phyloP scores from a whole-genome alignment of 2,329 filamentous ascomycete species.

The Botrytis porri region DNA sequence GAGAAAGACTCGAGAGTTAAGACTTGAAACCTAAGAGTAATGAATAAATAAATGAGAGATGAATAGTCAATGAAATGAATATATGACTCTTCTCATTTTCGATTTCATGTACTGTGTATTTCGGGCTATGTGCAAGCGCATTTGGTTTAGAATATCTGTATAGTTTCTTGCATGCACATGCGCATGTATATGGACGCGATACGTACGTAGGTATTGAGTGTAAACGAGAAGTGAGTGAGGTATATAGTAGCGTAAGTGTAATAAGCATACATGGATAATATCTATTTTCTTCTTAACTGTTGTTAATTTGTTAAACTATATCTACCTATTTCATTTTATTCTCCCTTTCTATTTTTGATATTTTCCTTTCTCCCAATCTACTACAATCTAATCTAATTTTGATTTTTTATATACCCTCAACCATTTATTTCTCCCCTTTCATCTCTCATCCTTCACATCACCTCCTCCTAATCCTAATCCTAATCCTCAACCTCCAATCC shows the following conservation, averaged over 20 bases:
- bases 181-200: not conserved
- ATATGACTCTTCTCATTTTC: not conserved
- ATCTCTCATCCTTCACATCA: not conserved
- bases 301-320: not conserved
- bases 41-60: not conserved
- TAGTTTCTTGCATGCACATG: not conserved
- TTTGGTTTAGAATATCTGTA: not conserved
- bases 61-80: not conserved
- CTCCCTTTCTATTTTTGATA: not conserved
- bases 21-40: too few species aligned
- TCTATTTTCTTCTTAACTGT: not conserved
- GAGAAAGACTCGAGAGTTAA: not conserved
- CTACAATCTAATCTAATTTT: not conserved
- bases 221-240: not conserved
- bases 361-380: not conserved
- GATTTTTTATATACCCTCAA: not conserved
- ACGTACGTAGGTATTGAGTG: not conserved
- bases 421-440: not conserved
- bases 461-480: not conserved
- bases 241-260: too few species aligned
- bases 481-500: not conserved
- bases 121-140: not conserved
- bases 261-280: not conserved
- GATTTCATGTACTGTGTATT: not conserved
- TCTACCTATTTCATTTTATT: not conserved